phyloP scores from a whole-genome alignment of 139 green algal species.

The Chlorella sp. region DNA sequence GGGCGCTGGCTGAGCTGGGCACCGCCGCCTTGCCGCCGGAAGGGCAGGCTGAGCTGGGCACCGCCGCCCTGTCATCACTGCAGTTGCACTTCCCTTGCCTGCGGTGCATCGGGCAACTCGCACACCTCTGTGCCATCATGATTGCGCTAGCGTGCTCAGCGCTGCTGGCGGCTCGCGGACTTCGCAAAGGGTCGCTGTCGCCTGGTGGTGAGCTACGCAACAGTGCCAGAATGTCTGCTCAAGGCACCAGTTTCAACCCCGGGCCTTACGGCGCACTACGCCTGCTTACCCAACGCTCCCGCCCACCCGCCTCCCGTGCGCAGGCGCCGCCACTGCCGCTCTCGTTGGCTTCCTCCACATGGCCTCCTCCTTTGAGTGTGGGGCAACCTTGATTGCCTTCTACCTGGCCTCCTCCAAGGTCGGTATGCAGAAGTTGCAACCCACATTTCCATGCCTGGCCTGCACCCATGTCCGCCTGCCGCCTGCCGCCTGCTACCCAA shows the following conservation, averaged over 20 bases:
- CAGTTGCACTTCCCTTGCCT: no score
- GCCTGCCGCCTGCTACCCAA: not conserved
- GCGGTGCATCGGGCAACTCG: no score
- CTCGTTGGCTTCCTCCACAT: conserved; percentile 27
- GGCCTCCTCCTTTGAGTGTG: conserved; percentile 5
- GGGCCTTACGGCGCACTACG: not conserved
- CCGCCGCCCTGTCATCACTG: no score
- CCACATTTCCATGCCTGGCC: not conserved
- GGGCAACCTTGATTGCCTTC: conserved; percentile 39
- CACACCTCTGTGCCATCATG: not conserved
- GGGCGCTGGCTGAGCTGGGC: no score
- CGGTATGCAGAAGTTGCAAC: not conserved
- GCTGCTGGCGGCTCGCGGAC: not conserved
- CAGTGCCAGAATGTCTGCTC: not conserved
- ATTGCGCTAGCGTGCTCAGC: not conserved
- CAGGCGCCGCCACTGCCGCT: conserved; percentile 32
- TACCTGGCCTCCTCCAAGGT: conserved; percentile 42
- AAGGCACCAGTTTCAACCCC: not conserved
- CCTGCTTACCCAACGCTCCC: not conserved
- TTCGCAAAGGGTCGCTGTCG: conserved; percentile 12
- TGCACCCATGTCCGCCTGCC: not conserved
- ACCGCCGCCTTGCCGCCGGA: no score
- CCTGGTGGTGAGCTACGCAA: not conserved
- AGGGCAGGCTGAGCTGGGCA: no score
- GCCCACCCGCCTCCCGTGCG: not conserved